phyloP scores from a whole-genome alignment of 2,329 filamentous ascomycete genomes.

The Talaromyces sp. region DNA sequence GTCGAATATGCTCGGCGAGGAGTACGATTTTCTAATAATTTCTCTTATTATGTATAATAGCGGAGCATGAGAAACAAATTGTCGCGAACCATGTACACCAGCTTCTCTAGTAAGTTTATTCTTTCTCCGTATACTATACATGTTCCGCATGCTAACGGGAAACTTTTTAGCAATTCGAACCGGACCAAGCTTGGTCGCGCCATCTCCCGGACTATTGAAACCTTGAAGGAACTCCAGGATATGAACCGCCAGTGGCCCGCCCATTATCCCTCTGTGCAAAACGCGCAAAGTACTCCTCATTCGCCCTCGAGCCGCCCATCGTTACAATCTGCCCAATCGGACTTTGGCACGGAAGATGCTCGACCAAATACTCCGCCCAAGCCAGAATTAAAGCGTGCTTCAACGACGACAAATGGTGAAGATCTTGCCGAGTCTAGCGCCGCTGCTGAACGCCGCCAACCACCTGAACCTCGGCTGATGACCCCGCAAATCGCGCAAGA shows the following conservation, averaged over 20 bases:
- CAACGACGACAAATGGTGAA: constrained; percentile 68
- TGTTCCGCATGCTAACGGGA: constrained; percentile 17
- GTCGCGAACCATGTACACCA: constrained; percentile 87
- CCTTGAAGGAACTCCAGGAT: constrained; percentile 78
- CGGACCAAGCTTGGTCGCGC: constrained; percentile 82
- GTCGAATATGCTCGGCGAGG: not conserved
- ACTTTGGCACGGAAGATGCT: constrained; percentile 29
- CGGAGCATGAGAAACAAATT: constrained; percentile 66
- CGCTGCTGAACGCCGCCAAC: constrained; percentile 62
- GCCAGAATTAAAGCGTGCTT: constrained; percentile 66
- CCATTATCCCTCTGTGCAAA: constrained; percentile 74
- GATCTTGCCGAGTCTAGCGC: constrained; percentile 72
- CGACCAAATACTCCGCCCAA: constrained; percentile 40
- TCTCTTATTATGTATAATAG: constrained; percentile 28
- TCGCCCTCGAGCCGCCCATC: constrained; percentile 38
- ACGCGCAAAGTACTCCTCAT: constrained; percentile 14
- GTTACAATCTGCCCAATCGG: constrained; percentile 41
- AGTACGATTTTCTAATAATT: constrained; percentile 16
- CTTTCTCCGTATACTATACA: not conserved
- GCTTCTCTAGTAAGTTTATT: constrained; percentile 69
- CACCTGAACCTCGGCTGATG: constrained; percentile 77
- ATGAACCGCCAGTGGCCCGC: constrained; percentile 93
- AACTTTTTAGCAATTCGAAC: constrained; percentile 70
- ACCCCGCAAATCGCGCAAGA: constrained; percentile 93
- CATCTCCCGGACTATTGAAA: constrained; percentile 83